Percentiles rank a stretch among this genome's conserved stretches.
These are phyloP conservation scores for Leptographium radiaticola DNA, from an alignment of 2,329 filamentous ascomycete genomes.

Conservation along the genomic window DNA sequence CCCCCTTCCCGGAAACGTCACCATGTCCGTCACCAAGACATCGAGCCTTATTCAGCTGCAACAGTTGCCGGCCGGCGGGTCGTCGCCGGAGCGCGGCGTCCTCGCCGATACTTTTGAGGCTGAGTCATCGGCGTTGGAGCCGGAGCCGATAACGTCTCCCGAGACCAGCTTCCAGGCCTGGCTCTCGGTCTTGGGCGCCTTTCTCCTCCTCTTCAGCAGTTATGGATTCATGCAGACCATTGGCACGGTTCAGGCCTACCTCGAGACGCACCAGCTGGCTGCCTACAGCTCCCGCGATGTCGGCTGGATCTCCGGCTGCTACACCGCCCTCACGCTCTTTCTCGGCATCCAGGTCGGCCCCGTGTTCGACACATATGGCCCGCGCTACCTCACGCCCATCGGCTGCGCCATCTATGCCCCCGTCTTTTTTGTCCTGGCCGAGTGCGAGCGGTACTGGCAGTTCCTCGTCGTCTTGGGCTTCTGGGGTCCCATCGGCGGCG, in stretches of 20 bases:
- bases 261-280: constrained; percentile 28
- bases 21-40: too few relatives aligned
- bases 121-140: not conserved
- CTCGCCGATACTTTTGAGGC: too few relatives aligned
- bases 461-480: constrained; percentile 31
- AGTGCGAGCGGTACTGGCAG: constrained; percentile 34
- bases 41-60: too few relatives aligned
- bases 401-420: constrained; percentile 23
- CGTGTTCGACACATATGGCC: constrained; percentile 33
- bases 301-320: constrained; percentile 35
- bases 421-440: constrained; percentile 30
- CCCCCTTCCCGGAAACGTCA: too few relatives aligned
- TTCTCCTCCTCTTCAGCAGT: constrained; percentile 5
- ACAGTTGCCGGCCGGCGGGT: too few relatives aligned
- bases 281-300: constrained; percentile 28
- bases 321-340: constrained; percentile 29
- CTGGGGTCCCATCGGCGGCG: constrained; percentile 27
- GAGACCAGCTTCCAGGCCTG: constrained; percentile 1
- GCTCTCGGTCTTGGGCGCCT: constrained; percentile 7
- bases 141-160: not conserved
- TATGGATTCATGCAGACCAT: constrained; percentile 29
- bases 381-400: constrained; percentile 23
- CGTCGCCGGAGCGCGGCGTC: too few relatives aligned
- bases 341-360: constrained; percentile 34
- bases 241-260: constrained; percentile 34